Conservation (phyloP, 1,284 basidiomycete species). For the Cerioporus squamosus region DNA sequence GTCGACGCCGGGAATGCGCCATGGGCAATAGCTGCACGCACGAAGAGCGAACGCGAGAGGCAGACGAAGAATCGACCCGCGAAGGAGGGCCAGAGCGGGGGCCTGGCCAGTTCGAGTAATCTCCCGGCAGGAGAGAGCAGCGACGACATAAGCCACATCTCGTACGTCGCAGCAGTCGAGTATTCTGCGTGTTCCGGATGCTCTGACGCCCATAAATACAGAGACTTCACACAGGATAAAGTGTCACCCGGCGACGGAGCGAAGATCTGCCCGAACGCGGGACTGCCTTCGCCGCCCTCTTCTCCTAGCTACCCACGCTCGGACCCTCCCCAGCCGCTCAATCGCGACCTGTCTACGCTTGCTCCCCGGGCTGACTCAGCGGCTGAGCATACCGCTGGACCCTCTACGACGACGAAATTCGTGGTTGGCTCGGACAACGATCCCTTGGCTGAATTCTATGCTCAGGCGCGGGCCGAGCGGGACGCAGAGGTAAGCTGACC, state of each 20-base stretch:
- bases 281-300: constrained; percentile 15
- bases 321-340: background rate
- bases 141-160: constrained; percentile 25
- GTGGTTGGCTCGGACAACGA: constrained; percentile 37
- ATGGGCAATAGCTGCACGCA: constrained; percentile 7
- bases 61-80: background rate
- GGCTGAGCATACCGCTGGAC: background rate
- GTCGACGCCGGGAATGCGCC: constrained; percentile 44
- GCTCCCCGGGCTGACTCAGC: background rate
- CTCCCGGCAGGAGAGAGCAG: background rate
- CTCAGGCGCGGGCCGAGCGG: constrained; percentile 51
- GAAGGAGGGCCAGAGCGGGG: background rate
- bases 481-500: constrained; percentile 43
- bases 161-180: constrained; percentile 22
- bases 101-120: background rate
- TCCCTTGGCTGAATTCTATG: constrained; percentile 67
- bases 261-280: constrained; percentile 11
- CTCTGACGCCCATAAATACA: constrained; percentile 17
- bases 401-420: constrained; percentile 11
- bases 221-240: constrained; percentile 28
- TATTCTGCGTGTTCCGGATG: background rate
- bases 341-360: too few relatives aligned
- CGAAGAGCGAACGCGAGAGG: background rate
- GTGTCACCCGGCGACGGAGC: constrained; percentile 8
- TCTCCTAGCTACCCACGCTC: background rate